phyloP scores from a whole-genome alignment of 257 asterid genomes.

The Anisodus tanguticus region DNA sequence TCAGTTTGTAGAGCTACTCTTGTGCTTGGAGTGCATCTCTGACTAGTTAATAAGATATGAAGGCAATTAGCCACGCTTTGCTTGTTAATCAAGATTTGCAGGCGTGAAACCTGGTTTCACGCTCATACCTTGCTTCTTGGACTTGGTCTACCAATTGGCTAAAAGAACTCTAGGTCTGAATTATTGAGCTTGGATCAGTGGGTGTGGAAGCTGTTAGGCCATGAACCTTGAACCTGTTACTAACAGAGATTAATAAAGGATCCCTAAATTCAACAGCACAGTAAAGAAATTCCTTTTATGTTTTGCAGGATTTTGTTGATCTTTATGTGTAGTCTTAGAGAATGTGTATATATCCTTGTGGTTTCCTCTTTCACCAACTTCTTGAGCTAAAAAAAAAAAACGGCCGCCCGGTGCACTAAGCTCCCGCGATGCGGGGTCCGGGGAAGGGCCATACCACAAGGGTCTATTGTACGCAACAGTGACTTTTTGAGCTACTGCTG shows the following conservation, averaged over 20 bases:
- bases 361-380: not conserved
- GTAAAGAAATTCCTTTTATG: not conserved
- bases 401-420: no score
- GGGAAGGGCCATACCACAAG: no score
- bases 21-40: not conserved
- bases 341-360: not conserved
- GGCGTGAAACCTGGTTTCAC: not conserved
- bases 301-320: no score
- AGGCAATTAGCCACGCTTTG: not conserved
- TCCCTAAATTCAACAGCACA: constrained; percentile 8
- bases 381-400: no score
- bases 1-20: not conserved
- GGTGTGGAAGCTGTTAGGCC: constrained; percentile 11
- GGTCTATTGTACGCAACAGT: no score
- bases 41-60: not conserved
- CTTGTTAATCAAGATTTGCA: constrained; percentile 17
- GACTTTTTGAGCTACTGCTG: not conserved
- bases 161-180: constrained; percentile 2
- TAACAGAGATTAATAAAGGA: not conserved
- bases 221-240: constrained; percentile 12
- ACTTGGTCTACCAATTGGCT: not conserved
- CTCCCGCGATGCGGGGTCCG: no score
- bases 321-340: no score
- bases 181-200: constrained; percentile 8
- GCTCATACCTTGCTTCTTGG: constrained; percentile 9